Evolutionary conservation across 129 eudicot genomes (phyloP), one percentile per base, ranked within the genome.

Genomic region (Tagetes erecta): DNA sequence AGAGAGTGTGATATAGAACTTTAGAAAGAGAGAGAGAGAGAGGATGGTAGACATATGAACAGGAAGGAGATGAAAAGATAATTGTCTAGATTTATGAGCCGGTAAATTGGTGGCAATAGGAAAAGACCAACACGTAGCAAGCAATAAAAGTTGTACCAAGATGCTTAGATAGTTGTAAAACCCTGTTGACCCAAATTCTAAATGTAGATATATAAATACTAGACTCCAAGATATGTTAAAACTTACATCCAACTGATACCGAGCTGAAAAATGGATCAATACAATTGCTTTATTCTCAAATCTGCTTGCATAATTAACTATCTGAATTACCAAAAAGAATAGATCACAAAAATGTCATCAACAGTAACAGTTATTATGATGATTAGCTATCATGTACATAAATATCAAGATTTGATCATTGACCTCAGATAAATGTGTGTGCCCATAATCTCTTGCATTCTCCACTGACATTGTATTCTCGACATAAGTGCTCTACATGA

Each of bases 261-360:
- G 90, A 66, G 96, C 99, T 59, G 97, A 95, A 81, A 95, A 95
- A 85, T 95, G 99, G 75, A 95, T 95, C 46, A 95, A 74, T 69
- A 95, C 83, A 87, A 95, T 95, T 68, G 99, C 97, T 87, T 91
- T 95, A 83, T 95, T 95, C 83, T 95, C 77, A 78, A 95, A 91
- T 80, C 73, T 80, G 60, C 78, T 87, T 41, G 94, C 92, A 67
- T 87, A 37, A 64, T 49, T 74, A 20, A 88, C 81, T 50, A 95
- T 83, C 99, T 95, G 94, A 66, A 56, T 59, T 45, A 49, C 74
- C 79, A 80, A 66, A 73, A 20, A 68, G 34, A 40, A 51, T 0
- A 37, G 8, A 63, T 5, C n/a, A 78, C 47, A 45, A 33, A 64
- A 6, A 58, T 14, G 63, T 9, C 75, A 63, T 35, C 37, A 31